A percentile compares a stretch with the other conserved stretches of the same genome.
Conservation (phyloP, 768 basidiomycete species). For the Polyporus arcularius region DNA sequence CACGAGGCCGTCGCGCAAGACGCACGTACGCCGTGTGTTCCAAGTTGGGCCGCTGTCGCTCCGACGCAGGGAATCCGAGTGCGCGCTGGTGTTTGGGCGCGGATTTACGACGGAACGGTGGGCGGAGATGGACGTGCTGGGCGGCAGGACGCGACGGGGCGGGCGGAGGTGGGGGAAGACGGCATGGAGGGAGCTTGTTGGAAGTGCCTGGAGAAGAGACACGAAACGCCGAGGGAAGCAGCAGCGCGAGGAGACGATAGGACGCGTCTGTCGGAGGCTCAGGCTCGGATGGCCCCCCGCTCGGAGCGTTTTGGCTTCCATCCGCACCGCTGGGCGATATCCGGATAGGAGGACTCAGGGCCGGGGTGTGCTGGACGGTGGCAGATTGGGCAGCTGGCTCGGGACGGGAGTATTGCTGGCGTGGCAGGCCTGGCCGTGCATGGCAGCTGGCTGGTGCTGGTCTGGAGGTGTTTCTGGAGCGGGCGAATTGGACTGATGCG, state of each 20-base stretch:
- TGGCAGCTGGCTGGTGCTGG: neutral
- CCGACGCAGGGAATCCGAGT: too few relatives aligned
- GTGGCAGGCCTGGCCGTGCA: neutral
- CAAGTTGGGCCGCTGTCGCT: too few relatives aligned
- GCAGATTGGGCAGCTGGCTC: neutral
- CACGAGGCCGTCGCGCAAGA: too few relatives aligned
- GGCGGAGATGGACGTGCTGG: neutral
- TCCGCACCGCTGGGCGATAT: neutral
- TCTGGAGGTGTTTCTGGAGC: neutral
- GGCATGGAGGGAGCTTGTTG: neutral
- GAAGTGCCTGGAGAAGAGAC: neutral
- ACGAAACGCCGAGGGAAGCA: neutral
- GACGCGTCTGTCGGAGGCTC: neutral
- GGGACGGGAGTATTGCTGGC: neutral
- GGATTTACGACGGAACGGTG: neutral
- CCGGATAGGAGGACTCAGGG: neutral
- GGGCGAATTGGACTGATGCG: neutral
- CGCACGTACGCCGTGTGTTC: too few relatives aligned
- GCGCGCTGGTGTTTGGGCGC: neutral
- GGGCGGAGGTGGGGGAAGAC: neutral
- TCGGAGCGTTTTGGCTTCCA: slow-evolving; percentile 1
- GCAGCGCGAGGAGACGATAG: neutral
- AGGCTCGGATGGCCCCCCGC: slow-evolving; percentile 11
- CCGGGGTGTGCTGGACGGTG: neutral
- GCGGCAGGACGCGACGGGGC: neutral